Evolutionary conservation across 2,329 filamentous ascomycete species (phyloP).

Genomic region (Davidsoniella virescens): DNA sequence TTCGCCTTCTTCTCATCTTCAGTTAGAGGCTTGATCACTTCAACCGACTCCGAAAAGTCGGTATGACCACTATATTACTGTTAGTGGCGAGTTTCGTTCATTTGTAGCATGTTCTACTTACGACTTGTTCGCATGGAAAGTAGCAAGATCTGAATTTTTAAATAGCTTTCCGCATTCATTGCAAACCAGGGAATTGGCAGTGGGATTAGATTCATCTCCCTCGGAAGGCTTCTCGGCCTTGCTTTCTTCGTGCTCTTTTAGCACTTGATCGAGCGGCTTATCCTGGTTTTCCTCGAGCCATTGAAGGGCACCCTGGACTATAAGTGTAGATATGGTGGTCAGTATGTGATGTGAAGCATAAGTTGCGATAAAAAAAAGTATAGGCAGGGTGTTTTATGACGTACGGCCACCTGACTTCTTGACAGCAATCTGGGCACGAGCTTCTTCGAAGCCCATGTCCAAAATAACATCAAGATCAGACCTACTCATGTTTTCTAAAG

Average conservation of each 20-base stretch:
- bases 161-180: slow-evolving; percentile 93
- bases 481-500: slow-evolving; percentile 30
- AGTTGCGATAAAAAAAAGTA: not conserved
- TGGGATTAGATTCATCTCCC: slow-evolving; percentile 29
- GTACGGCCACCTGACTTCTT: slow-evolving; percentile 67
- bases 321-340: not conserved
- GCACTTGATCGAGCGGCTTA: slow-evolving; percentile 68
- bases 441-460: slow-evolving; percentile 68
- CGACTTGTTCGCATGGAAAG: slow-evolving; percentile 84
- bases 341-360: not conserved
- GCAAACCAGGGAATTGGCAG: slow-evolving; percentile 68
- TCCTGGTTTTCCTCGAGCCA: slow-evolving; percentile 92
- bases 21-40: slow-evolving; percentile 78
- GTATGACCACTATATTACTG: slow-evolving; percentile 48
- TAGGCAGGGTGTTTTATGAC: slow-evolving; percentile 19
- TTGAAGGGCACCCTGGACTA: slow-evolving; percentile 77
- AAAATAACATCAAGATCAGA: slow-evolving; percentile 45
- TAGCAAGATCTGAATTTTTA: slow-evolving; percentile 61
- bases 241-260: slow-evolving; percentile 23
- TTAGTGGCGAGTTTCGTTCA: not conserved
- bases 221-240: slow-evolving; percentile 14
- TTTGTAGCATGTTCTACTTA: slow-evolving; percentile 22
- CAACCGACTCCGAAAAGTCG: slow-evolving; percentile 84
- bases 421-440: slow-evolving; percentile 67
- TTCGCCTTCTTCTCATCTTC: slow-evolving; percentile 79